A percentile compares a stretch with the other conserved stretches of the same genome.
Conservation (phyloP, 225 moss, liverwort and hornwort species). For the Marchantia paleacea region DNA sequence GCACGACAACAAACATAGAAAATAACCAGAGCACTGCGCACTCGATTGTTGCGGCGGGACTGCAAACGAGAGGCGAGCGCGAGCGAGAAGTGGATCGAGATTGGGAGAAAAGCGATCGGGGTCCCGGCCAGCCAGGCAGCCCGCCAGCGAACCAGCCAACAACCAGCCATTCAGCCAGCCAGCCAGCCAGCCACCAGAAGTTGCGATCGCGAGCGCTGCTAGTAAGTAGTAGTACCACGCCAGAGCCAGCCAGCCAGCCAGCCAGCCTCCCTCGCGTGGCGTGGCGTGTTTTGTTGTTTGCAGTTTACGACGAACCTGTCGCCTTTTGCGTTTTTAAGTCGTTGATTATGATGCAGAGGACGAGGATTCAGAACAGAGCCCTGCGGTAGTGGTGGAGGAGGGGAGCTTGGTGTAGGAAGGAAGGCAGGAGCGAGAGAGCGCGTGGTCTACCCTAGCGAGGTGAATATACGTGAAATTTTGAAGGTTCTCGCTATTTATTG, state of each 20-base stretch:
- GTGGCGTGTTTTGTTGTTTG: neutral
- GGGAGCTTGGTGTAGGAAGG: neutral
- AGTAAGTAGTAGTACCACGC: neutral
- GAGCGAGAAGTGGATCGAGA: neutral
- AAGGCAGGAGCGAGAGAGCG: too few species aligned
- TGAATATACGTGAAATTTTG: neutral
- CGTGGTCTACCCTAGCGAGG: neutral
- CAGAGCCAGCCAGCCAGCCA: too few species aligned
- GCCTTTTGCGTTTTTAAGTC: neutral
- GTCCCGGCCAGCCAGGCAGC: too few species aligned
- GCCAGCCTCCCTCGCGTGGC: neutral
- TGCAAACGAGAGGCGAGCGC: neutral
- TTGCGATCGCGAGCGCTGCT: constrained; percentile 1
- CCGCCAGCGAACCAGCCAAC: neutral
- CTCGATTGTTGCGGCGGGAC: constrained; percentile 10
- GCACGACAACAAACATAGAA: neutral
- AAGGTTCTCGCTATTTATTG: neutral
- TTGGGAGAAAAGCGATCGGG: neutral
- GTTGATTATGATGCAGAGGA: neutral
- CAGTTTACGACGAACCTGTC: neutral
- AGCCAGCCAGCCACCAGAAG: neutral
- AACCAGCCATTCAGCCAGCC: neutral
- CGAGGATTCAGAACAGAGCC: neutral
- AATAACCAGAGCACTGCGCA: neutral
- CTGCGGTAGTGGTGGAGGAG: neutral